Conservation (phyloP, 495 filamentous ascomycete genomes). For the Letharia lupina region DNA sequence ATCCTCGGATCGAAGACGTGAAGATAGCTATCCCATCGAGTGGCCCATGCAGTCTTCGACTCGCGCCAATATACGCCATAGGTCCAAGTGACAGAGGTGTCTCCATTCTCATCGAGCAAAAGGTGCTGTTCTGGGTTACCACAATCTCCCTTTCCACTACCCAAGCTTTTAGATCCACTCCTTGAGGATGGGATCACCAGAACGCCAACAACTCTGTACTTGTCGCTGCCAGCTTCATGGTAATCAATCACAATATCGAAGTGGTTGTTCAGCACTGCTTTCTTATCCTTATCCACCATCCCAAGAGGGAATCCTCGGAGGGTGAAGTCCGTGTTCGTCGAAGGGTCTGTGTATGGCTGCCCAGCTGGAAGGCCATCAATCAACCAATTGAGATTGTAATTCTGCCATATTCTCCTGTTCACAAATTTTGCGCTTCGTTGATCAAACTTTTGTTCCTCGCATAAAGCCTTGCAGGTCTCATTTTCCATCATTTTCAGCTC, state of each 20-base stretch:
- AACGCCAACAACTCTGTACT: constrained; percentile 85
- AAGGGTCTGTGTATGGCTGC: constrained; percentile 62
- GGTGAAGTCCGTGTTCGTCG: constrained; percentile 68
- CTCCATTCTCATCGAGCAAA: constrained; percentile 53
- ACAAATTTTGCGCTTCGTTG: constrained; percentile 65
- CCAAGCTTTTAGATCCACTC: constrained; percentile 45
- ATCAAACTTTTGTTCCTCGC: constrained; percentile 56
- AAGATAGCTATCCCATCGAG: constrained; percentile 95
- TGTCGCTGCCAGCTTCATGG: constrained; percentile 58
- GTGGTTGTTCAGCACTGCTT: constrained; percentile 74
- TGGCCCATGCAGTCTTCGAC: constrained; percentile 81
- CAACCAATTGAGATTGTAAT: constrained; percentile 89
- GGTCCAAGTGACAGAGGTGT: constrained; percentile 72
- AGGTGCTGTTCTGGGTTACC: constrained; percentile 44
- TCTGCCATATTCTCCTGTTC: constrained; percentile 69
- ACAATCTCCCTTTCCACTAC: constrained; percentile 54
- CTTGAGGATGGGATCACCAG: constrained; percentile 72
- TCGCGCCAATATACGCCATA: constrained; percentile 83
- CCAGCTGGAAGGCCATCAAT: constrained; percentile 90
- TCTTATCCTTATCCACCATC: constrained; percentile 44
- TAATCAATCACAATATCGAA: constrained; percentile 92
- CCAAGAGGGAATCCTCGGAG: constrained; percentile 84
- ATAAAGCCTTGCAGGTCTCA: constrained; percentile 76
- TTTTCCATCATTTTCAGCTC: constrained; percentile 91
- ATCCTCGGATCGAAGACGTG: constrained; percentile 94